These are phyloP conservation scores for Paraconiothyrium brasiliense DNA, from an alignment of 2,329 filamentous ascomycete species.

Conservation along the genomic window DNA sequence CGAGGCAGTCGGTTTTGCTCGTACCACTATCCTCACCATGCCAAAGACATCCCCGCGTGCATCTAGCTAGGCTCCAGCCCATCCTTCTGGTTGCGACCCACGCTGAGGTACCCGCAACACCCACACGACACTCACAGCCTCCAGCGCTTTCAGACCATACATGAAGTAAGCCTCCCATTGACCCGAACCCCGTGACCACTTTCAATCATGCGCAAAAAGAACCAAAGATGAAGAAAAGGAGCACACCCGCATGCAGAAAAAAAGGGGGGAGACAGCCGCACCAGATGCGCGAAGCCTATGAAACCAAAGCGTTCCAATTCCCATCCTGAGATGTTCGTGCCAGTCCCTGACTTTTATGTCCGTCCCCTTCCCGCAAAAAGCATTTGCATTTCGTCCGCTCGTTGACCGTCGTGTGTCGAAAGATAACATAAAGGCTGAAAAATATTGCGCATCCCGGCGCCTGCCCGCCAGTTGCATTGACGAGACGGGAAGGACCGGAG, in stretches of 20 bases:
- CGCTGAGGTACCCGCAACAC: background rate
- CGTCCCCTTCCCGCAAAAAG: constrained; percentile 32
- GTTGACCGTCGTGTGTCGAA: constrained; percentile 31
- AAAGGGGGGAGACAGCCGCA: constrained; percentile 32
- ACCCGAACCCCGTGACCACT: constrained; percentile 6
- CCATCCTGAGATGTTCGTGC: constrained; percentile 42
- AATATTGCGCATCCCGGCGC: constrained; percentile 41
- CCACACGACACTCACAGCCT: background rate
- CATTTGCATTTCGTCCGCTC: constrained; percentile 39
- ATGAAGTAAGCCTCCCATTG: constrained; percentile 9
- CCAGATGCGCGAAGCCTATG: constrained; percentile 34
- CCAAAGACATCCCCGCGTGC: background rate
- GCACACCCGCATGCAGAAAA: constrained; percentile 49
- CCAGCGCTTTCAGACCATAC: constrained; percentile 5
- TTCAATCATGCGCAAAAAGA: constrained; percentile 21
- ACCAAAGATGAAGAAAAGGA: constrained; percentile 17
- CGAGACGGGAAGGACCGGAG: constrained; percentile 36
- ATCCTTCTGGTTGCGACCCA: constrained; percentile 1
- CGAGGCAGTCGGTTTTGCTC: constrained; percentile 17
- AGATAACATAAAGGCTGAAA: constrained; percentile 39
- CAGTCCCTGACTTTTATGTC: constrained; percentile 44
- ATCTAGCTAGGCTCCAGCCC: constrained; percentile 1
- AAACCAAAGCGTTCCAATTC: constrained; percentile 29
- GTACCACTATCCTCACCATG: constrained; percentile 1
- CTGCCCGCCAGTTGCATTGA: constrained; percentile 37